Conservation (phyloP, 306 rosid species). For the Heteromeles arbutifolia region DNA sequence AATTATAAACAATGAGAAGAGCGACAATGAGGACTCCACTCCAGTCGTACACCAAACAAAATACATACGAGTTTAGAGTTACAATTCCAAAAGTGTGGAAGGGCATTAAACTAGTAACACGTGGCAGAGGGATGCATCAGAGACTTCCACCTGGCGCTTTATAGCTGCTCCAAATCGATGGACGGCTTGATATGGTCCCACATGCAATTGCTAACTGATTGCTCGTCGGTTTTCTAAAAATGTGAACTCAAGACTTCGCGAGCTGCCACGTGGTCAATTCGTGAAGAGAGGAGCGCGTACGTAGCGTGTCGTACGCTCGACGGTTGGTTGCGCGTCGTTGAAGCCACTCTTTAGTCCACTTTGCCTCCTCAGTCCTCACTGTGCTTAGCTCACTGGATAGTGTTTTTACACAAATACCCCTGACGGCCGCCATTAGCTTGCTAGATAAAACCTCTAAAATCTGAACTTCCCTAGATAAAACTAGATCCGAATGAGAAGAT, state of each 20-base stretch:
- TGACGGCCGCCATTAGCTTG: not conserved
- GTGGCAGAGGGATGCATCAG: not conserved
- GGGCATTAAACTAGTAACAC: not conserved
- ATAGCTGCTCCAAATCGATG: not conserved
- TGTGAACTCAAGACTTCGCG: slow-evolving; percentile 16
- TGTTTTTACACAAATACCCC: slow-evolving; percentile 15
- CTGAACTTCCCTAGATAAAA: too few species aligned
- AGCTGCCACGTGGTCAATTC: slow-evolving; percentile 30
- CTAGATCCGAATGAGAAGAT: too few species aligned
- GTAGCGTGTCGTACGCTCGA: slow-evolving; percentile 34
- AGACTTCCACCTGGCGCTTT: slow-evolving; percentile 1
- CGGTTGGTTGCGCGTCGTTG: slow-evolving; percentile 35
- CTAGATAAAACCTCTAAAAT: not conserved
- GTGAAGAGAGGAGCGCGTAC: slow-evolving; percentile 7
- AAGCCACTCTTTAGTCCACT: not conserved
- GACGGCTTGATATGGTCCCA: slow-evolving; percentile 1
- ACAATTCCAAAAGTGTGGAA: not conserved
- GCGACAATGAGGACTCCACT: not conserved
- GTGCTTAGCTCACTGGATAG: slow-evolving; percentile 14
- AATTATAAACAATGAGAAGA: not conserved
- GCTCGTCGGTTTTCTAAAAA: slow-evolving; percentile 25
- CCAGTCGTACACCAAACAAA: too few species aligned
- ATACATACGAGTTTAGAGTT: too few species aligned
- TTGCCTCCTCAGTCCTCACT: slow-evolving; percentile 5
- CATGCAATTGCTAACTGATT: not conserved